Evolutionary conservation across 2,329 filamentous ascomycete genomes (phyloP), one percentile per base, ranked within the genome.

Genomic region (Eutypella sp.): DNA sequence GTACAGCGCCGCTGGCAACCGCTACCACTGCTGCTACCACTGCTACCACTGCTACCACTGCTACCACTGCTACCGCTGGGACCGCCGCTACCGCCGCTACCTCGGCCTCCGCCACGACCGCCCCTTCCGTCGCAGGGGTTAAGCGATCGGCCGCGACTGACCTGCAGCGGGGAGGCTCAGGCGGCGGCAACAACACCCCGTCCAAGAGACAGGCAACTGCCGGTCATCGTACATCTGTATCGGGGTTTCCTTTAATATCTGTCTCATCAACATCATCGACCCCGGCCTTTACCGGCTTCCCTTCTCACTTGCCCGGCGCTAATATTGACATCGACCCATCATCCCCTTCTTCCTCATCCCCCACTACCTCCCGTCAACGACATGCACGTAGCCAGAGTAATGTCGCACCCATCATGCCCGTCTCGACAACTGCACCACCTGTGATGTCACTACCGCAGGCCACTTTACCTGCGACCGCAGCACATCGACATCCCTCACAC

Each of bases 111-210:
- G 51, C 47, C 52, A 34, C 42, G 29, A 10, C 40, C 47, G 49
- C 36, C 19, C 25, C 20, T 16, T 20, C 45, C 25, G 24, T 22
- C n/a, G 49, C 55, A 53, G 57, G 56, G 49, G 50, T 56, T 46
- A 64, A 64, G 55, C 61, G 61, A 59, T 57, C 59, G 48, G 60
- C 61, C 56, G 52, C 61, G 60, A 57, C 61, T 55, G 60, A 63
- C 53, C 57, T 63, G 59, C 60, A 64, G 54, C 61, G 56, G n/a
- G n/a, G n/a, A 56, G 59, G 47, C 59, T 51, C 59, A 58, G 60
- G 59, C 50, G 27, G 27, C 7, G 24, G 38, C 24, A 38, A 27
- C n/a, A 42, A 44, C 50, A 62, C 61, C 48, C 57, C 61, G 45
- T 57, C 56, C 42, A 64, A 64, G 50, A 54, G 60, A 54, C 61